Percentiles rank a stretch among this genome's conserved stretches.
These are phyloP conservation scores for Phylloboletellus chloephorus DNA, from an alignment of 1,284 basidiomycete species.

Conservation along the genomic window DNA sequence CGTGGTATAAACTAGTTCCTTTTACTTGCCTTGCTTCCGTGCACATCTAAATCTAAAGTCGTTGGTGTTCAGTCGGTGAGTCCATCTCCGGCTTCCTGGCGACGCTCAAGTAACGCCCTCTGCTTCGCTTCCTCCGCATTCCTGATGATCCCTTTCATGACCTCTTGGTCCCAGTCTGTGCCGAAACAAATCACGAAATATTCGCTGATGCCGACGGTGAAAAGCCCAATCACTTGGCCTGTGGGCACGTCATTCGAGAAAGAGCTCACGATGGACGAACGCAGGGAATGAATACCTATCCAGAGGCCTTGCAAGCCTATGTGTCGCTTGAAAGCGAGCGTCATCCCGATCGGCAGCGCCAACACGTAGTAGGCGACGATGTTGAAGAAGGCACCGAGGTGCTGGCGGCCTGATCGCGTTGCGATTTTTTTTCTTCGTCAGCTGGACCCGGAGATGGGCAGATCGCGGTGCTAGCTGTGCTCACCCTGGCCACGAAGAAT, in stretches of 20 bases:
- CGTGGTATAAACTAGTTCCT: background rate
- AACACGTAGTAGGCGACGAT: slow-evolving; percentile 72
- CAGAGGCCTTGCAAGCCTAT: slow-evolving; percentile 64
- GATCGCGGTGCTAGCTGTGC: background rate
- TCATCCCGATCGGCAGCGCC: slow-evolving; percentile 66
- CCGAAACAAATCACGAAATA: slow-evolving; percentile 59
- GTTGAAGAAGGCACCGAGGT: slow-evolving; percentile 70
- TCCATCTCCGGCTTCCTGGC: slow-evolving; percentile 5
- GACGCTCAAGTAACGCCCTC: slow-evolving; percentile 20
- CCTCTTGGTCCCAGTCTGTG: slow-evolving; percentile 62
- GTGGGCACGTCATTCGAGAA: background rate
- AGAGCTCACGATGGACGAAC: background rate
- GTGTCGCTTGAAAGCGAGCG: slow-evolving; percentile 53
- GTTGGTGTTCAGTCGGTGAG: slow-evolving; percentile 18
- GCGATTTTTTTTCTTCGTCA: slow-evolving; percentile 7
- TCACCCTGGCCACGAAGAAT: slow-evolving; percentile 63
- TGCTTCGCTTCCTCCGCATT: slow-evolving; percentile 49
- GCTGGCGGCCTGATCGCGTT: slow-evolving; percentile 57
- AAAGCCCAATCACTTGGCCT: slow-evolving; percentile 71
- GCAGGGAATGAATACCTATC: slow-evolving; percentile 42
- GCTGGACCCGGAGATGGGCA: background rate
- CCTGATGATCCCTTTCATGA: slow-evolving; percentile 46
- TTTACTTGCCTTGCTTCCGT: background rate
- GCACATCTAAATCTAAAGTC: background rate
- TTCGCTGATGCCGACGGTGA: slow-evolving; percentile 66